phyloP scores from a whole-genome alignment of 1,284 basidiomycete genomes.

The Ceratorhiza oryzae-sativae region DNA sequence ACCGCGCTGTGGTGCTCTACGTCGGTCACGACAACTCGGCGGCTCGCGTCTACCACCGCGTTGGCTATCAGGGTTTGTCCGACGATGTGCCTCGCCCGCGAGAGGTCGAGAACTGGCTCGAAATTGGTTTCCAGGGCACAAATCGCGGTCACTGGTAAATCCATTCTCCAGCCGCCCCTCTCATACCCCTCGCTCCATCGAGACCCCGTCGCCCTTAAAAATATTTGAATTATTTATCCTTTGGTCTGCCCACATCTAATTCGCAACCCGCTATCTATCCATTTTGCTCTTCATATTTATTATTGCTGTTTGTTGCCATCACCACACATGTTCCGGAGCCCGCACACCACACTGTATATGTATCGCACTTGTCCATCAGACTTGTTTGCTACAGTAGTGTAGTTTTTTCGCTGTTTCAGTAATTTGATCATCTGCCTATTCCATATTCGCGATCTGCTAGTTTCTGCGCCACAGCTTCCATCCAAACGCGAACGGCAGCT shows the following conservation, averaged over 20 bases:
- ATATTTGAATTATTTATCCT: background rate
- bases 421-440: constrained; percentile 8
- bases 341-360: constrained; percentile 26
- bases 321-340: constrained; percentile 9
- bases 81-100: constrained; percentile 48
- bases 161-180: constrained; percentile 3
- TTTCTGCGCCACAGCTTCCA: constrained; percentile 8
- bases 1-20: constrained; percentile 57
- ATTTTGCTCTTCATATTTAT: constrained; percentile 8
- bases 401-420: constrained; percentile 4
- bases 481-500: background rate
- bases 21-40: constrained; percentile 61
- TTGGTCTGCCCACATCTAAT: background rate
- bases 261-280: constrained; percentile 2
- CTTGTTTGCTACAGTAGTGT: constrained; percentile 35
- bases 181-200: background rate
- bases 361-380: constrained; percentile 16
- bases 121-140: constrained; percentile 66
- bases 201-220: constrained; percentile 4
- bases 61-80: constrained; percentile 64
- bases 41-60: constrained; percentile 65
- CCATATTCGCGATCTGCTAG: background rate
- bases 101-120: constrained; percentile 62
- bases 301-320: background rate
- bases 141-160: constrained; percentile 66